Evolutionary conservation across 179 eudicot species (phyloP).

Genomic region (Silene coronaria): DNA sequence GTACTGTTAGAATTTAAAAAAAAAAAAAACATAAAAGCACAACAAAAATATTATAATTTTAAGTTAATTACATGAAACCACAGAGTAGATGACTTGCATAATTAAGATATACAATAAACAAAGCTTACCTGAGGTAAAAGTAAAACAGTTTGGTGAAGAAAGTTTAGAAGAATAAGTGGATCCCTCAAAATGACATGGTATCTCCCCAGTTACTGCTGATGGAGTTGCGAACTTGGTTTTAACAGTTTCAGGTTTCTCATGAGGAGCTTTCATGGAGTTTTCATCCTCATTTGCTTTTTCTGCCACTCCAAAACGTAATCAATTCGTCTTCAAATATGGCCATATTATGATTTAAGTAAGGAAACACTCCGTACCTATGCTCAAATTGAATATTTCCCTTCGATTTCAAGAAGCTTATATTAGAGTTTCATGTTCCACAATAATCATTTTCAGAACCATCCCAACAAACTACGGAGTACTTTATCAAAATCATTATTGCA

Average conservation of each 20-base stretch:
- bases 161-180: conserved; percentile 15
- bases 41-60: too few relatives aligned
- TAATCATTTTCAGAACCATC: too few relatives aligned
- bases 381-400: neutral
- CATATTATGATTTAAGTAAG: neutral
- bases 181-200: conserved; percentile 24
- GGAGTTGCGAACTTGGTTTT: neutral
- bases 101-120: neutral
- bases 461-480: too few relatives aligned
- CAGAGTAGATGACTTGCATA: neutral
- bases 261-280: conserved; percentile 6
- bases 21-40: too few relatives aligned
- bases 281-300: conserved; percentile 11
- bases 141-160: neutral
- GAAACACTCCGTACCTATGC: neutral
- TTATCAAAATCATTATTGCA: too few relatives aligned
- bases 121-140: conserved; percentile 14
- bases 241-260: conserved; percentile 10
- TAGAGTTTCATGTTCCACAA: too few relatives aligned
- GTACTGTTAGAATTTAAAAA: neutral
- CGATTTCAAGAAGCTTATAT: too few relatives aligned
- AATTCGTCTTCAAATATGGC: neutral
- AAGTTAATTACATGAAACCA: neutral
- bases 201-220: conserved; percentile 19
- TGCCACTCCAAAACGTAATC: conserved; percentile 1